Evolutionary conservation across 129 eudicot species (phyloP), one percentile per base, ranked within the genome.

Genomic region (Heracleum sosnowskyi): DNA sequence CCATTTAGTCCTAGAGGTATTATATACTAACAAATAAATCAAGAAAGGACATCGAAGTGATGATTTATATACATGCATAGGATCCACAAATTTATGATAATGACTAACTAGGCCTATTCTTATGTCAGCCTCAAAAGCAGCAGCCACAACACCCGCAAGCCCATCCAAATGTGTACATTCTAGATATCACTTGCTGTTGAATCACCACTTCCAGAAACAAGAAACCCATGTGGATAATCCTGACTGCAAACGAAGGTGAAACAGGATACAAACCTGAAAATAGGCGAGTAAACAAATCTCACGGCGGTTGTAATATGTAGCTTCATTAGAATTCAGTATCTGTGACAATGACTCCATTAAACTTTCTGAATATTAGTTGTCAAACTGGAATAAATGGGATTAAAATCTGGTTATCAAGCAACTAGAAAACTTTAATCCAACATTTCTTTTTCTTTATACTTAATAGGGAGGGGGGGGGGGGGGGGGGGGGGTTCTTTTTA

Each of bases 141-240:
- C 79, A 28, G 78, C 72, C 31, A 4, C 62, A 22, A 82, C 92
- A 45, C 91, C 89, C 47, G 76, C 76, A n/a, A 72, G 55, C 31
- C 72, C 72, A n/a, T 28, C 72, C 72, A 28, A 40, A 66, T 16
- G 72, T 24, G 18, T 15, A 26, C 12, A 29, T 63, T 78, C 8
- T 10, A 26, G 1, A 33, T 68, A 74, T 39, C 46, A 84, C 97
- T 88, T 79, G 92, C 98, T 0, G 93, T 91, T 82, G 98, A 89
- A 88, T 95, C 99, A 29, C 98, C 97, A 64, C 80, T 87, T 81
- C 99, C 97, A 60, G 98, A 95, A 68, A 92, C 81, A 47, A 95
- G 88, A 80, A 77, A 85, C 51, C 96, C 96, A 20, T 83, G 86
- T 22, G 91, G 89, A 80, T 66, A 76, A 47, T 90, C 91, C 77